These are phyloP conservation scores for Rhodotorula kratochvilovae DNA, from an alignment of 768 basidiomycete genomes.

Conservation along the genomic window DNA sequence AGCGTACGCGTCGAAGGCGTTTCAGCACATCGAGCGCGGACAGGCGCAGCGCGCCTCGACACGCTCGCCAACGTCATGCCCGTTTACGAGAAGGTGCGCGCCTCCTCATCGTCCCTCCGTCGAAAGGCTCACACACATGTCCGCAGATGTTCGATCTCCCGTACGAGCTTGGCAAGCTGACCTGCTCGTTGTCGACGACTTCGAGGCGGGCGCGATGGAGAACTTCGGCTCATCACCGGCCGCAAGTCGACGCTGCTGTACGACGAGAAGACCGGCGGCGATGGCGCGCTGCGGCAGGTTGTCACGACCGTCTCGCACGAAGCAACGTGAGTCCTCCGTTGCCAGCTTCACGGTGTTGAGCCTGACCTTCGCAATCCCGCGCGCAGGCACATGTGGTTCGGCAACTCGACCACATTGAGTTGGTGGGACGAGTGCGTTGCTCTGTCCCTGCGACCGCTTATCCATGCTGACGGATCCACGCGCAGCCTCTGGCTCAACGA, in stretches of 20 bases:
- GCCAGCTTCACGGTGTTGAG: neutral
- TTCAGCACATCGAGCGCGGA: constrained; percentile 64
- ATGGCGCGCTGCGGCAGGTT: constrained; percentile 69
- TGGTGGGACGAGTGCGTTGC: constrained; percentile 40
- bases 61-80: constrained; percentile 76
- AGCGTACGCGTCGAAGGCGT: constrained; percentile 65
- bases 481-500: constrained; percentile 48
- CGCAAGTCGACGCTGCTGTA: constrained; percentile 73
- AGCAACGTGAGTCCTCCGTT: constrained; percentile 31
- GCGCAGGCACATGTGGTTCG: constrained; percentile 50
- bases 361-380: neutral
- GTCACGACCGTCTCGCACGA: constrained; percentile 77
- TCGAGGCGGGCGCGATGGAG: constrained; percentile 71
- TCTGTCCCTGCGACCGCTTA: neutral
- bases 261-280: constrained; percentile 68
- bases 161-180: constrained; percentile 93
- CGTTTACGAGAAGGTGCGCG: constrained; percentile 71
- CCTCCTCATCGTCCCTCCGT: no score
- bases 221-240: constrained; percentile 85
- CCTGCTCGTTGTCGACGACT: constrained; percentile 81
- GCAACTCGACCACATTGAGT: constrained; percentile 71
- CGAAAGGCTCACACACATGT: no score
- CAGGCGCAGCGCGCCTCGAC: constrained; percentile 83
- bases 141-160: constrained; percentile 67
- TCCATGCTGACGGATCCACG: no score